phyloP scores from a whole-genome alignment of 768 basidiomycete genomes.

The Cystoderma amianthinum region DNA sequence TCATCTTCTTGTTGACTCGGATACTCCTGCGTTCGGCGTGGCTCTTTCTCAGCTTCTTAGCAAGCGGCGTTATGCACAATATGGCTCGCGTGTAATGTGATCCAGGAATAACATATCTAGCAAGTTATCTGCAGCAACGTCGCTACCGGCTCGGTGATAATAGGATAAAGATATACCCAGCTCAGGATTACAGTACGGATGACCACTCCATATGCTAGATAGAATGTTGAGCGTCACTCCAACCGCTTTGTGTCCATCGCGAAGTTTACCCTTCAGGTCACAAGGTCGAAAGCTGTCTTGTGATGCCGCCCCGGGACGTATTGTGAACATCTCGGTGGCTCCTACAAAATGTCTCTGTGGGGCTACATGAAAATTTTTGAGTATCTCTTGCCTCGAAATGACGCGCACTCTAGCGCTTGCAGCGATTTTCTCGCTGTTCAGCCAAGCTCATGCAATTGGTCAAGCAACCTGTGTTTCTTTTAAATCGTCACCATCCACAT shows the following conservation, averaged over 20 bases:
- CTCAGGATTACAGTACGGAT: no score
- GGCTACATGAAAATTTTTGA: no score
- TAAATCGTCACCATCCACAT: conserved; percentile 23
- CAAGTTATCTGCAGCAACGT: no score
- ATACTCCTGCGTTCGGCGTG: no score
- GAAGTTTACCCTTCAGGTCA: background rate
- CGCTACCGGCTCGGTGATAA: no score
- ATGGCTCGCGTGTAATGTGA: no score
- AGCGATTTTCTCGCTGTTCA: background rate
- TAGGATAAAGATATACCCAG: background rate
- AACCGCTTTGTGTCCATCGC: background rate
- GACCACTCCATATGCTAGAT: background rate
- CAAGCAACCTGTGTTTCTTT: conserved; percentile 43
- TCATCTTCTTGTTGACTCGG: no score
- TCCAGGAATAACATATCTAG: background rate
- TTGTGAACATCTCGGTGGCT: background rate
- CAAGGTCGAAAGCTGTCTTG: background rate
- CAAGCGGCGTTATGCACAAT: no score
- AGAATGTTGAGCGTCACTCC: background rate
- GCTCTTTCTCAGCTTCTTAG: no score
- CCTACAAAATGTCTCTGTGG: background rate
- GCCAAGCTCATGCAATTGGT: conserved; percentile 29
- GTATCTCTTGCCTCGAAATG: conserved; percentile 1
- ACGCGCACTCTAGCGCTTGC: conserved; percentile 6
- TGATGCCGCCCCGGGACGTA: background rate